Percentiles rank a stretch among this genome's conserved stretches.
These are phyloP conservation scores for Pseudopithomyces chartarum DNA, from an alignment of 2,329 filamentous ascomycete genomes.

Conservation along the genomic window DNA sequence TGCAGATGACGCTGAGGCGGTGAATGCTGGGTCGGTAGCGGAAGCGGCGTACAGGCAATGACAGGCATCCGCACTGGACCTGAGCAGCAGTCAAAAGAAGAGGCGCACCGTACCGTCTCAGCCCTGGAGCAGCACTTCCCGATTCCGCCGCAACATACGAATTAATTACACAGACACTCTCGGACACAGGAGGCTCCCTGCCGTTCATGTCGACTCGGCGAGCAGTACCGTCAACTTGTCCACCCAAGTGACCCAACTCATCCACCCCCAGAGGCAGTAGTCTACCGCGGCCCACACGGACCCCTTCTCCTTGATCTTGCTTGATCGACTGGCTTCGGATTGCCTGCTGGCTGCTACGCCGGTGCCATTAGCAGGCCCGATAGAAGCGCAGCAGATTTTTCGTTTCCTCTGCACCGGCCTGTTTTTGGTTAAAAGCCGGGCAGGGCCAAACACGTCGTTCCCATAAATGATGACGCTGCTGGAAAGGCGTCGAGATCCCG, in stretches of 20 bases:
- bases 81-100: background rate
- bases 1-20: conserved; percentile 24
- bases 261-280: background rate
- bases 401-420: conserved; percentile 34
- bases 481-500: conserved; percentile 21
- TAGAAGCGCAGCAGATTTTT: conserved; percentile 42
- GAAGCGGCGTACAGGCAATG: conserved; percentile 4
- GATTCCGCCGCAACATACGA: background rate
- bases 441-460: conserved; percentile 34
- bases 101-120: background rate
- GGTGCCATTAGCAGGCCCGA: conserved; percentile 33
- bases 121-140: conserved; percentile 1
- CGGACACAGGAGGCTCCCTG: background rate
- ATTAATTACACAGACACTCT: background rate
- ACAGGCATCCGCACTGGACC: conserved; percentile 3
- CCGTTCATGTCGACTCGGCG: background rate
- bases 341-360: conserved; percentile 23
- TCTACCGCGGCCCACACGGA: background rate
- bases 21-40: conserved; percentile 15
- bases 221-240: background rate
- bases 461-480: conserved; percentile 41
- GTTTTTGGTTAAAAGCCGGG: conserved; percentile 38
- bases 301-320: conserved; percentile 18
- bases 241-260: background rate
- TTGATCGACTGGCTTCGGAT: conserved; percentile 24